Conservation (phyloP, 2,329 filamentous ascomycete genomes). For the Alternaria burnsii region DNA sequence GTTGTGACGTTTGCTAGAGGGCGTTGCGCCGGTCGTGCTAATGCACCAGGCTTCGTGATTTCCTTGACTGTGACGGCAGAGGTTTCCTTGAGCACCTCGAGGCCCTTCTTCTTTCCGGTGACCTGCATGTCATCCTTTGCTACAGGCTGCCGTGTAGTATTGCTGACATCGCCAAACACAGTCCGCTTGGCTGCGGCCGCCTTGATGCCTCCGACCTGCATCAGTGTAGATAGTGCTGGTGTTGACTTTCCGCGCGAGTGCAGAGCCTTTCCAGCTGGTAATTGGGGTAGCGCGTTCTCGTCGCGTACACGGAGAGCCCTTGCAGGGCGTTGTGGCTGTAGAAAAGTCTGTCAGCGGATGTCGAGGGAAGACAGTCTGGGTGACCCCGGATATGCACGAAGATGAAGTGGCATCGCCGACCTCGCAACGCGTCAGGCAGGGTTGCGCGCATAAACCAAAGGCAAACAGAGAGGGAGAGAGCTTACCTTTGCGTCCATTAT, state of each 20-base stretch:
- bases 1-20: slow-evolving; percentile 51
- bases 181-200: slow-evolving; percentile 74
- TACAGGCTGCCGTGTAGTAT: slow-evolving; percentile 59
- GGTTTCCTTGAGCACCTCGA: slow-evolving; percentile 46
- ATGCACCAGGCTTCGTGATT: slow-evolving; percentile 54
- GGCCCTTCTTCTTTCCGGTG: slow-evolving; percentile 51
- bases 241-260: slow-evolving; percentile 86
- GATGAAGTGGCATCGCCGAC: slow-evolving; percentile 9
- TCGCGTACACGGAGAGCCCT: slow-evolving; percentile 69
- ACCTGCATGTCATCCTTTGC: slow-evolving; percentile 66
- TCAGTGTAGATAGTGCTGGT: slow-evolving; percentile 65
- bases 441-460: slow-evolving; percentile 3
- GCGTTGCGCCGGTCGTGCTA: slow-evolving; percentile 70
- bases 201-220: slow-evolving; percentile 66
- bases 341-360: slow-evolving; percentile 28
- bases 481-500: slow-evolving; percentile 58
- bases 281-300: slow-evolving; percentile 68
- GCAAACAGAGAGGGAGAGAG: slow-evolving; percentile 1
- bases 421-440: slow-evolving; percentile 7
- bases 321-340: slow-evolving; percentile 73
- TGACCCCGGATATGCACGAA: slow-evolving; percentile 5
- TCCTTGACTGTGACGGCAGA: slow-evolving; percentile 46
- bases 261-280: slow-evolving; percentile 60
- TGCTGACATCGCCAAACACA: slow-evolving; percentile 85
- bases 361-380: slow-evolving; percentile 9